phyloP scores from a whole-genome alignment of 108 stramenopile species.

The Conticribra weissflogii region DNA sequence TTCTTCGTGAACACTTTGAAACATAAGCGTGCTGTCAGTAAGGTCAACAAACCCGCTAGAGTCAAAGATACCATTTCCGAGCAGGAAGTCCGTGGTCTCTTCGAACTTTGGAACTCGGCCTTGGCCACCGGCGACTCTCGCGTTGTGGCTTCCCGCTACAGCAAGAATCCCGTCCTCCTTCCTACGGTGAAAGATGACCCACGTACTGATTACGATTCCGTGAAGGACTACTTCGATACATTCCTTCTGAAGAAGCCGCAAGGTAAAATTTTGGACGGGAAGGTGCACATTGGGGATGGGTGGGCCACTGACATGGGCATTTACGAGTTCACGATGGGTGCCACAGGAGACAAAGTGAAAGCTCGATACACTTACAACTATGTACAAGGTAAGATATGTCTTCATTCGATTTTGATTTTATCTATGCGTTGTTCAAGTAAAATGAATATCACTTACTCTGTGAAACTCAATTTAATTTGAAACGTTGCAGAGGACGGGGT shows the following conservation, averaged over 20 bases:
- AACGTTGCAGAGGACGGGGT: slow-evolving; percentile 27
- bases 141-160: slow-evolving; percentile 59
- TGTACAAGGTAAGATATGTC: slow-evolving; percentile 46
- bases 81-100: slow-evolving; percentile 68
- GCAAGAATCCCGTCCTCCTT: slow-evolving; percentile 49
- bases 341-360: too few species aligned
- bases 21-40: background rate
- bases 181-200: slow-evolving; percentile 56
- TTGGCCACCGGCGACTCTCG: slow-evolving; percentile 60
- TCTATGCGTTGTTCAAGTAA: too few species aligned
- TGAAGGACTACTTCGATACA: slow-evolving; percentile 57
- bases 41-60: slow-evolving; percentile 14
- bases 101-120: slow-evolving; percentile 71
- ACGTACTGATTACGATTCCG: slow-evolving; percentile 44
- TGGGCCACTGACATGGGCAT: slow-evolving; percentile 55
- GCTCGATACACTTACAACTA: too few species aligned
- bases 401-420: too few species aligned
- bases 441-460: too few species aligned
- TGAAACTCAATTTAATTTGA: too few species aligned
- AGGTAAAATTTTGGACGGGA: slow-evolving; percentile 41
- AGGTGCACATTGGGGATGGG: too few species aligned
- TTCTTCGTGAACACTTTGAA: slow-evolving; percentile 8
- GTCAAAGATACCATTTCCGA: slow-evolving; percentile 29
- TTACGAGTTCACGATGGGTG: slow-evolving; percentile 63
- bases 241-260: slow-evolving; percentile 57